phyloP scores from a whole-genome alignment of 1,139 yeast species.

The Hansenula sp. region DNA sequence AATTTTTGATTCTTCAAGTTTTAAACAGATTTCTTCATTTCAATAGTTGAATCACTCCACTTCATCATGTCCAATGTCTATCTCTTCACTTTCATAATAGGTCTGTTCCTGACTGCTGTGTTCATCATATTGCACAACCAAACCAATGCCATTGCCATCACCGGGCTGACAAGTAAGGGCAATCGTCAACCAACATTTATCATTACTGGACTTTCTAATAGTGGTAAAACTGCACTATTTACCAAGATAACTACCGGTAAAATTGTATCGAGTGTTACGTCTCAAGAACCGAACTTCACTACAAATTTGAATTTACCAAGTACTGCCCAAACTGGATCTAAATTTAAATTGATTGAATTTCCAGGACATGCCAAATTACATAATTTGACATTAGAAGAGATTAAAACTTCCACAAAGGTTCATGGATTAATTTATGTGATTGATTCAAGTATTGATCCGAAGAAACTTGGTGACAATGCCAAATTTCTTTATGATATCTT shows the following conservation, averaged over 20 bases:
- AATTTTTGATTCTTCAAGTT: too few species aligned
- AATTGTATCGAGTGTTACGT: conserved; percentile 37
- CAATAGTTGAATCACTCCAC: too few species aligned
- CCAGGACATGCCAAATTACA: conserved; percentile 84
- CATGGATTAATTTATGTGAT: conserved; percentile 70
- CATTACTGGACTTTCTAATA: conserved; percentile 65
- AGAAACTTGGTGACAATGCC: conserved; percentile 44
- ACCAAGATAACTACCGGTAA: conserved; percentile 22
- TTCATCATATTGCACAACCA: conserved; percentile 22
- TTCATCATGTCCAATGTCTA: conserved; percentile 6
- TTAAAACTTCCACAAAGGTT: conserved; percentile 38
- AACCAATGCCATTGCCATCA: conserved; percentile 18
- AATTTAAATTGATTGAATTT: conserved; percentile 60
- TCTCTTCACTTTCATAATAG: conserved; percentile 19
- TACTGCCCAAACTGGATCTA: conserved; percentile 20
- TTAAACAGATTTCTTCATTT: too few species aligned
- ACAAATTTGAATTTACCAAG: conserved; percentile 34
- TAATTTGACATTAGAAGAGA: conserved; percentile 41
- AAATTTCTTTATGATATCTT: conserved; percentile 53
- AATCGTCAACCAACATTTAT: conserved; percentile 54
- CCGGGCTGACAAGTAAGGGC: conserved; percentile 19
- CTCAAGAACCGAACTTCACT: conserved; percentile 39
- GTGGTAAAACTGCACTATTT: conserved; percentile 77
- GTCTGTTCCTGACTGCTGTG: conserved; percentile 20
- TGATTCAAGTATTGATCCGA: conserved; percentile 52